Percentiles rank a stretch among this genome's conserved stretches.
Evolutionary conservation across 257 asterid species (phyloP).

Genomic region (Solanum clarkiae): DNA sequence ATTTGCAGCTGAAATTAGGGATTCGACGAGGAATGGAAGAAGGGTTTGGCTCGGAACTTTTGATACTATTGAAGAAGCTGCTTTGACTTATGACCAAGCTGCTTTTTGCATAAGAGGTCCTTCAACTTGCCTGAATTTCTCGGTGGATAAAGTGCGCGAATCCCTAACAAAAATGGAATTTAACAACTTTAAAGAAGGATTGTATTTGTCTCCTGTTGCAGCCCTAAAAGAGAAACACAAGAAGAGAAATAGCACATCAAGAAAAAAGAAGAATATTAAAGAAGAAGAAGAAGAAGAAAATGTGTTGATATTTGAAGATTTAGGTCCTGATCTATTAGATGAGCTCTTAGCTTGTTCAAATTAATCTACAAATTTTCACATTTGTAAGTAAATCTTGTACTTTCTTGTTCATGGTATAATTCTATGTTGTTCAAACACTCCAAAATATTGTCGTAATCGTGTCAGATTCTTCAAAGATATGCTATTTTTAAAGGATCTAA

Average conservation of each 20-base stretch:
- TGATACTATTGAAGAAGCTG: constrained; percentile 2
- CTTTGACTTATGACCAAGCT: constrained; percentile 9
- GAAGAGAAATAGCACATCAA: neutral
- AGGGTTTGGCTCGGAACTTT: constrained; percentile 14
- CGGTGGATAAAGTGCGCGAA: neutral
- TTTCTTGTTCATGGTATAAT: neutral
- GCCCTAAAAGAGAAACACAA: constrained; percentile 5
- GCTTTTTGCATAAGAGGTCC: constrained; percentile 4
- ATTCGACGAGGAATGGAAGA: neutral
- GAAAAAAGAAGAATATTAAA: neutral
- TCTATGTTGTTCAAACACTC: neutral
- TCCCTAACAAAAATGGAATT: neutral
- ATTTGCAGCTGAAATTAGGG: constrained; percentile 10
- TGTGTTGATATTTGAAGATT: constrained; percentile 1
- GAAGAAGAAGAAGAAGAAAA: neutral
- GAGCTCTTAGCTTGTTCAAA: constrained; percentile 1
- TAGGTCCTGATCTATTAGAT: constrained; percentile 6
- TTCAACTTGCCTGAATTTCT: neutral
- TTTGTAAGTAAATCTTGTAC: neutral
- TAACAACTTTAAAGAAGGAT: neutral
- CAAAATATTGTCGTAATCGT: neutral
- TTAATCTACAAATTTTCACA: neutral
- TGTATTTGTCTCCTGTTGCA: neutral
- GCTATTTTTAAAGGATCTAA: neutral
- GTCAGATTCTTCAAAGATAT: neutral